Evolutionary conservation across 768 basidiomycete species (phyloP), one percentile per base, ranked within the genome.

Genomic region (Kwoniella europaea): DNA sequence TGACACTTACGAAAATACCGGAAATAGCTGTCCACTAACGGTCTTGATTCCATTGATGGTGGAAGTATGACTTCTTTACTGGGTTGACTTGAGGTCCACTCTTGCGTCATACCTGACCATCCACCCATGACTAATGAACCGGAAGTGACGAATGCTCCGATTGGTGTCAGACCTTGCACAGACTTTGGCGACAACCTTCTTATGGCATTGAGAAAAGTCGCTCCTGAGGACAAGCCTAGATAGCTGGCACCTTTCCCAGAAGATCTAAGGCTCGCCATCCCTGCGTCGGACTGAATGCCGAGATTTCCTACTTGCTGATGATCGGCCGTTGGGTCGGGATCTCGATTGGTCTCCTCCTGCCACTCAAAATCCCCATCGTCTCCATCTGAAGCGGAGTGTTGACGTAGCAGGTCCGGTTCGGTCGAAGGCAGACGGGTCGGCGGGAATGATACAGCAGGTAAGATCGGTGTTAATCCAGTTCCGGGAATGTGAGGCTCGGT

Each of bases 121-220:
- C 55, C 55, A 4, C 55, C 55, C 29, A 57, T 22, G 29, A 29
- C 20, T 20, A 57, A 44, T 16, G 42, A n/a, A 24, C 41, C 29
- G 41, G 66, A 53, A 57, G 16, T 44, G 43, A 29, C 29, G 27
- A 46, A 29, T 24, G 66, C 35, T n/a, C 27, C 42, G 20, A 42
- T 43, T 24, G 20, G 43, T 22, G 55, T 22, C 55, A 57, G 55
- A 22, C 29, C 55, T 22, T 22, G 22, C 55, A 50, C 56, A 43
- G 58, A 20, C 35, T 69, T 55, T n/a, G 71, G 53, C 15, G 53
- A 50, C 35, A 74, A 56, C 18, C 69, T 46, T 16, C 63, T 42
- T 10, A 74, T 74, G 12, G 67, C 74, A 54, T 67, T 68, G 64
- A 74, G 65, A 41, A 71, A 72, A 10, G 71, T 74, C 57, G 71